phyloP scores from a whole-genome alignment of 2,329 filamentous ascomycete genomes.

The Fusarium haematococcum region DNA sequence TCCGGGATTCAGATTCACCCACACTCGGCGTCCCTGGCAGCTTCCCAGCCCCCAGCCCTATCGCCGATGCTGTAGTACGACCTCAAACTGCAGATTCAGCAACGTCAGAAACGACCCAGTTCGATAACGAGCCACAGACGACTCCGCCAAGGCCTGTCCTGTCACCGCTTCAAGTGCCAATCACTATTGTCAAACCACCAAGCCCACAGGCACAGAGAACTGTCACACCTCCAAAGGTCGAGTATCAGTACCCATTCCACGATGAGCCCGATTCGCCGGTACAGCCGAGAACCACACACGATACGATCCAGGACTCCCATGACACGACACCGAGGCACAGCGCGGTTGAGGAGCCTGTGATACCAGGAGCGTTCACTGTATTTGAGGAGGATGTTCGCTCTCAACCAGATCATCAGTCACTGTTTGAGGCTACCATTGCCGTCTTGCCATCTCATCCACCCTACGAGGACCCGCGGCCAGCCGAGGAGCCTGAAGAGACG shows the following conservation, averaged over 20 bases:
- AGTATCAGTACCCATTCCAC: constrained; percentile 65
- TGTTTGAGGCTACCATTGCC: constrained; percentile 60
- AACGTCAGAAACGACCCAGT: constrained; percentile 73
- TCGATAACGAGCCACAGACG: constrained; percentile 78
- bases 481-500: constrained; percentile 29
- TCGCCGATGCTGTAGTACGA: constrained; percentile 57
- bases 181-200: constrained; percentile 45
- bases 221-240: constrained; percentile 47
- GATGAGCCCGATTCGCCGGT: constrained; percentile 53
- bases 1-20: constrained; percentile 66
- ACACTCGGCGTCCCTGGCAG: constrained; percentile 75
- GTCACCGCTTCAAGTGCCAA: constrained; percentile 39
- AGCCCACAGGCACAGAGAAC: constrained; percentile 42
- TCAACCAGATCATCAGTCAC: constrained; percentile 22
- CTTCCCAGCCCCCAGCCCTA: constrained; percentile 61
- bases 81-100: constrained; percentile 71
- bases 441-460: constrained; percentile 56
- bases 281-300: constrained; percentile 10
- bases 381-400: constrained; percentile 49
- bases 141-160: constrained; percentile 59
- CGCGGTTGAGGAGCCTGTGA: constrained; percentile 17
- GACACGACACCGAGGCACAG: constrained; percentile 19
- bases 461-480: constrained; percentile 36
- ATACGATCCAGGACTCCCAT: constrained; percentile 35
- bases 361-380: constrained; percentile 49